phyloP scores from a whole-genome alignment of 202 grass and related monocot species.

The Bolboschoenoplectus hybrid region DNA sequence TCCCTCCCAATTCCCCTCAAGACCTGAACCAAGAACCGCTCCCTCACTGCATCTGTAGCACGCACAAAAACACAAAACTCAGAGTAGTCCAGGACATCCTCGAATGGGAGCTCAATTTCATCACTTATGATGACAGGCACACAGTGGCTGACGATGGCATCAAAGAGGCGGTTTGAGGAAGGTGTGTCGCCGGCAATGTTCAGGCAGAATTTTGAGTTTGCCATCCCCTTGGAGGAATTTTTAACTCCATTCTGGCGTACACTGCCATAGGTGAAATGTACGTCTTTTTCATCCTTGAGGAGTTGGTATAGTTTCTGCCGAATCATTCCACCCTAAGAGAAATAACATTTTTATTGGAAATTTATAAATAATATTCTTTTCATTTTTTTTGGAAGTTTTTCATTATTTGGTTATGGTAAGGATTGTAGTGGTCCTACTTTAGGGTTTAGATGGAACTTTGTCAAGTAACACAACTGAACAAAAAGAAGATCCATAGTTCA shows the following conservation, averaged over 20 bases:
- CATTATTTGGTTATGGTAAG: constrained; percentile 1
- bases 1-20: constrained; percentile 47
- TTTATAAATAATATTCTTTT: background rate
- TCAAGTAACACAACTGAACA: background rate
- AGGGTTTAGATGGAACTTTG: background rate
- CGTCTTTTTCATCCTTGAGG: constrained; percentile 68
- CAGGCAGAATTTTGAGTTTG: constrained; percentile 78
- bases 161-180: constrained; percentile 89
- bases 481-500: background rate
- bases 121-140: constrained; percentile 79
- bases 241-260: constrained; percentile 73
- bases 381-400: background rate
- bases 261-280: constrained; percentile 76
- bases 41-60: constrained; percentile 50
- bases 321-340: constrained; percentile 71
- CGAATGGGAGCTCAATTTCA: constrained; percentile 83
- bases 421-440: background rate
- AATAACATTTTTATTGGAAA: background rate
- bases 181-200: constrained; percentile 83
- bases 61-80: constrained; percentile 89
- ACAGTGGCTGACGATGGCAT: constrained; percentile 82
- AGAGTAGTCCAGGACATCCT: constrained; percentile 83
- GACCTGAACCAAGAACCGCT: constrained; percentile 48
- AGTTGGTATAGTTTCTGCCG: constrained; percentile 65
- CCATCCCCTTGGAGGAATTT: constrained; percentile 63